Evolutionary conservation across 2,329 filamentous ascomycete genomes (phyloP), one percentile per base, ranked within the genome.

Genomic region (Fusarium sp.): DNA sequence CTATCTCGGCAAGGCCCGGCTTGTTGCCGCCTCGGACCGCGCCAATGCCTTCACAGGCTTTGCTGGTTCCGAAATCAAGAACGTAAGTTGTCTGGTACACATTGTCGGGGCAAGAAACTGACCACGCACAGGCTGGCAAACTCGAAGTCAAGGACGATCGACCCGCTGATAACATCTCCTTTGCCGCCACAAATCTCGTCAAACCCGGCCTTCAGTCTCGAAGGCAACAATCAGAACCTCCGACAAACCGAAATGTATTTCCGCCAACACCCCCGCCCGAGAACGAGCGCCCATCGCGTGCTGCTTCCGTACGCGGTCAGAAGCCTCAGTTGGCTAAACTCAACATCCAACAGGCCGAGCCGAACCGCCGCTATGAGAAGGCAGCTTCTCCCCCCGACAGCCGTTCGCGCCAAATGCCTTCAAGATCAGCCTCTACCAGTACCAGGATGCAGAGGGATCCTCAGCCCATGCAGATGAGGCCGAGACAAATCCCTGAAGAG

Each of bases 201-300:
- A 96, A 96, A 78, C 92, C 94, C 34, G 93, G 92, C 52, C 85
- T 98, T 36, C 88, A 89, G 73, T 95, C 92, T 76, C 90, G 93
- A 70, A 89, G 92, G 76, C 94, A 97, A 75, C 94, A 96, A 77
- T 96, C 93, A 16, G 94, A 96, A 77, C 94, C 94, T 9, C 93
- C 94, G 1, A 84, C 90, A 70, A 89, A 89, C 77, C 90, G 94
- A 74, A 93, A 93, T 75, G 89, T 95, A 68, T 98, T 98, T 83
- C 96, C 96, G 16, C 96, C 96, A n/a, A 98, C 96, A n/a, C 96
- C 96, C 41, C 96, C 96, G 7, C 96, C 96, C 7, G 96, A 99
- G 84, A 89, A 89, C 67, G 94, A 98, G 72, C 92, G 91, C 44
- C 83, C 87, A 74, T 87, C 82, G 69, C 85, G 89, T 23, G 88